phyloP scores from a whole-genome alignment of 2,329 filamentous ascomycete species.

The Pestalotiopsis sp. region DNA sequence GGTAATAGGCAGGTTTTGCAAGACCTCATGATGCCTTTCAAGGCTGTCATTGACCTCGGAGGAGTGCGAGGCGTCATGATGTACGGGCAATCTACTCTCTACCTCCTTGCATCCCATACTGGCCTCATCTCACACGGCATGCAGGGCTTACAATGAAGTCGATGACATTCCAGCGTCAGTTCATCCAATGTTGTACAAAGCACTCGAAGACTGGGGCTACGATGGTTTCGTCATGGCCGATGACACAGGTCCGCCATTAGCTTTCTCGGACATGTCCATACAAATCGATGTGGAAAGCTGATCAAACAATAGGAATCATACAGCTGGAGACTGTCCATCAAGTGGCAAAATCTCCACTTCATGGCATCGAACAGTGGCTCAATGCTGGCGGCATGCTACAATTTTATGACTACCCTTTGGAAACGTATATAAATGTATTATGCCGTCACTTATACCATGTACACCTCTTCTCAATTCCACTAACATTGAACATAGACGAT shows the following conservation, averaged over 20 bases:
- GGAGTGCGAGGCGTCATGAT: slow-evolving; percentile 47
- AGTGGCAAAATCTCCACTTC: slow-evolving; percentile 39
- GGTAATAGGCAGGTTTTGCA: slow-evolving; percentile 45
- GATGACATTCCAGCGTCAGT: slow-evolving; percentile 43
- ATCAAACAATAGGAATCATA: slow-evolving; percentile 27
- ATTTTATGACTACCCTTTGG: slow-evolving; percentile 46
- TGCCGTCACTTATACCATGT: background rate
- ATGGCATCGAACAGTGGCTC: slow-evolving; percentile 45
- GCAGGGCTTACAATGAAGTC: slow-evolving; percentile 42
- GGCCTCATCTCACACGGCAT: too few relatives aligned
- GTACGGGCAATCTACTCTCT: slow-evolving; percentile 23
- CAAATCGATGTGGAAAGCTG: background rate
- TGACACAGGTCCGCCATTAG: slow-evolving; percentile 37
- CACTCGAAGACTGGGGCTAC: slow-evolving; percentile 41
- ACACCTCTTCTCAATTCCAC: background rate
- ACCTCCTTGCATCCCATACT: too few relatives aligned
- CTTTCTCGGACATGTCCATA: background rate
- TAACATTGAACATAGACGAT: background rate
- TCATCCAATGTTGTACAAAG: slow-evolving; percentile 40
- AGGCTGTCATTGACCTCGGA: slow-evolving; percentile 43
- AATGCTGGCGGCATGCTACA: slow-evolving; percentile 48
- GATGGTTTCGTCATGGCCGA: slow-evolving; percentile 45
- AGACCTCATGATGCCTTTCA: slow-evolving; percentile 45
- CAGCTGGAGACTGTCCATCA: slow-evolving; percentile 36
- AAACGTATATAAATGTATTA: slow-evolving; percentile 37